Evolutionary conservation across 441 rosid genomes (phyloP), one percentile per base, ranked within the genome.

Genomic region (Mallotus japonicus): DNA sequence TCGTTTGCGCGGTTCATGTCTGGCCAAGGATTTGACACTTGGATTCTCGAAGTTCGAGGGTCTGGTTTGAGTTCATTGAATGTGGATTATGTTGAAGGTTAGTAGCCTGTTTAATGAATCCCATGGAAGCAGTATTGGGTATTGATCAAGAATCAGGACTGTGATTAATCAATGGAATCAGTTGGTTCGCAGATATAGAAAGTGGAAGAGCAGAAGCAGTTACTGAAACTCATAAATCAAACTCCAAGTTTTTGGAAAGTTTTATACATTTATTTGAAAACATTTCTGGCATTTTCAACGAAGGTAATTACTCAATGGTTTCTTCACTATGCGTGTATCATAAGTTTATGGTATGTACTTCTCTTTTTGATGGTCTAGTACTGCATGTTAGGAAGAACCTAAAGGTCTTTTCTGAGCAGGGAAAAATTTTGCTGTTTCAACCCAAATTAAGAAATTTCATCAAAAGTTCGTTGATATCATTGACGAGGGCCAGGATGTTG

Each of bases 41-140:
- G 99, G 99, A 74, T 89, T 76, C 93, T 95, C 32, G 97, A 95
- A 83, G 83, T 95, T 73, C 83, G 97, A 76, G 97, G 96, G 65
- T 88, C 97, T 42, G 97, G 99, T 5, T 82, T 95, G 84, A 95
- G 99, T 73, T 77, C 82, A 47, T 76, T 76, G 74, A 90, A 71
- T 54, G 82, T 86, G 24, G 84, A 85, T 61, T 55, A 78, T 17
- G 74, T 84, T 73, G 90, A 85, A 58, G 81, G 82, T 74, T 69
- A 79, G 71, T 76, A 82, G 54, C 73, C 40, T 85, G 83, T 73
- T 50, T 70, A 87, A 65, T 46, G 56, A 19, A 28, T 65, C 22
- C 22, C 17, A 44, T 17, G 34, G 28, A 42, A 16, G 19, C 2
- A 47, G 0, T 22, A 28, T 22, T 90, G 73, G 86, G 77, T 74